phyloP scores from a whole-genome alignment of 148 eudicot species.

The Limonium bicolor region DNA sequence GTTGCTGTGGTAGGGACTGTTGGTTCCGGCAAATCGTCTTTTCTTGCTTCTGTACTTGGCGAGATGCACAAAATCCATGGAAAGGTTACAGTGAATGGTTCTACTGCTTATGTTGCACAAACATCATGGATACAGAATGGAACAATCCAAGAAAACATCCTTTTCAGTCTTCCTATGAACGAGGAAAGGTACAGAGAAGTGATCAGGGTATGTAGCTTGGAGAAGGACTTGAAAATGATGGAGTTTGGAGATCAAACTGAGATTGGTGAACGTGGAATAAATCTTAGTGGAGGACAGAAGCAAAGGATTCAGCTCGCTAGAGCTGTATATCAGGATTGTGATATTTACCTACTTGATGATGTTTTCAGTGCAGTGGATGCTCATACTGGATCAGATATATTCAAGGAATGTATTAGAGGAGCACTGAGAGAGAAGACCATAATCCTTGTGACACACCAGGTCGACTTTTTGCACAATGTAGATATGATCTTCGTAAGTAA shows the following conservation, averaged over 20 bases:
- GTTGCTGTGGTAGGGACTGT: slow-evolving; percentile 90
- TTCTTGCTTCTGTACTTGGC: slow-evolving; percentile 71
- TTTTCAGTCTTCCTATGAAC: slow-evolving; percentile 78
- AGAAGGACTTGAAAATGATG: slow-evolving; percentile 90
- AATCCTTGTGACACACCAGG: slow-evolving; percentile 93
- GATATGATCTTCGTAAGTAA: slow-evolving; percentile 62
- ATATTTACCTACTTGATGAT: slow-evolving; percentile 93
- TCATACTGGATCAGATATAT: slow-evolving; percentile 85
- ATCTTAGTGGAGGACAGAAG: slow-evolving; percentile 96
- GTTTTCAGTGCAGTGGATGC: slow-evolving; percentile 97
- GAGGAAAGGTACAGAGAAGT: slow-evolving; percentile 45
- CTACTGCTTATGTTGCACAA: slow-evolving; percentile 94
- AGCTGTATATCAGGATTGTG: slow-evolving; percentile 94
- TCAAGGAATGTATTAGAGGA: slow-evolving; percentile 93
- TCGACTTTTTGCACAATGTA: slow-evolving; percentile 88
- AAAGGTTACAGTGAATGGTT: slow-evolving; percentile 77
- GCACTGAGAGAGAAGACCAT: slow-evolving; percentile 66
- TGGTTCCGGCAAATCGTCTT: slow-evolving; percentile 89
- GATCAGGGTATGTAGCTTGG: slow-evolving; percentile 62
- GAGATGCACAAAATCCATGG: slow-evolving; percentile 84
- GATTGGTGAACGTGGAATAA: slow-evolving; percentile 97
- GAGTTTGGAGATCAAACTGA: slow-evolving; percentile 96
- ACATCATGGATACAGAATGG: slow-evolving; percentile 95
- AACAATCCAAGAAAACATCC: slow-evolving; percentile 73
- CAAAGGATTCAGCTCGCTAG: slow-evolving; percentile 91